These are phyloP conservation scores for Anthoceros angustus DNA, from an alignment of 225 moss, liverwort and hornwort genomes.

Conservation along the genomic window DNA sequence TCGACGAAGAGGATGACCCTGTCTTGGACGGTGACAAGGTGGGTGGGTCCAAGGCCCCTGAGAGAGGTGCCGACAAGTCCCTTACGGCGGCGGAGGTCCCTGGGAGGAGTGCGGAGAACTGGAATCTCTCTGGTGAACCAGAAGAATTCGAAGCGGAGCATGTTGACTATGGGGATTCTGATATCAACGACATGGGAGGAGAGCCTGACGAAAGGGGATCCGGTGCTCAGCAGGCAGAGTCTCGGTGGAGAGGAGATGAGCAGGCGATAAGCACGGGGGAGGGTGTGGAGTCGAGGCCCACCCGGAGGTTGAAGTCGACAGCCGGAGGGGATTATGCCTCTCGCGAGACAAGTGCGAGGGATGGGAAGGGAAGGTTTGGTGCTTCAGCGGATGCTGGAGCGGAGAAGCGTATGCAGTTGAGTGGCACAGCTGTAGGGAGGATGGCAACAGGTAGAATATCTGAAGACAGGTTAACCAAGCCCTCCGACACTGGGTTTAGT, in stretches of 20 bases:
- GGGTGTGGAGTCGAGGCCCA: background rate
- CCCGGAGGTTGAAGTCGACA: background rate
- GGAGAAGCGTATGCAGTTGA: background rate
- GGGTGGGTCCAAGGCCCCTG: constrained; percentile 8
- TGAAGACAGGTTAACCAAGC: background rate
- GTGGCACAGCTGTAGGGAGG: background rate
- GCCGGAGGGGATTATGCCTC: background rate
- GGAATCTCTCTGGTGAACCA: constrained; percentile 21
- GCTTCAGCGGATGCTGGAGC: background rate
- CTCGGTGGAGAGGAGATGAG: constrained; percentile 28
- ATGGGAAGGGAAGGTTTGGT: background rate
- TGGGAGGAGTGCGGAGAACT: constrained; percentile 15
- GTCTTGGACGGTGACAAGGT: constrained; percentile 22
- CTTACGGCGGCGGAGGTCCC: background rate
- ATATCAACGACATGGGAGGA: constrained; percentile 59
- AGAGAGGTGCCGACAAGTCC: constrained; percentile 5
- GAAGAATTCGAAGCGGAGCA: constrained; percentile 83
- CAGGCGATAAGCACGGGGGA: background rate
- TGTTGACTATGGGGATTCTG: constrained; percentile 93
- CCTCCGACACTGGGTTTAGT: background rate
- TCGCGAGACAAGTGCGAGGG: background rate
- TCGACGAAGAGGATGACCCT: constrained; percentile 23
- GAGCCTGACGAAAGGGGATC: constrained; percentile 42
- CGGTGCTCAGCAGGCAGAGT: constrained; percentile 41
- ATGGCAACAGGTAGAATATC: background rate